phyloP scores from a whole-genome alignment of 345 rosid genomes.

The Isatis tinctoria region DNA sequence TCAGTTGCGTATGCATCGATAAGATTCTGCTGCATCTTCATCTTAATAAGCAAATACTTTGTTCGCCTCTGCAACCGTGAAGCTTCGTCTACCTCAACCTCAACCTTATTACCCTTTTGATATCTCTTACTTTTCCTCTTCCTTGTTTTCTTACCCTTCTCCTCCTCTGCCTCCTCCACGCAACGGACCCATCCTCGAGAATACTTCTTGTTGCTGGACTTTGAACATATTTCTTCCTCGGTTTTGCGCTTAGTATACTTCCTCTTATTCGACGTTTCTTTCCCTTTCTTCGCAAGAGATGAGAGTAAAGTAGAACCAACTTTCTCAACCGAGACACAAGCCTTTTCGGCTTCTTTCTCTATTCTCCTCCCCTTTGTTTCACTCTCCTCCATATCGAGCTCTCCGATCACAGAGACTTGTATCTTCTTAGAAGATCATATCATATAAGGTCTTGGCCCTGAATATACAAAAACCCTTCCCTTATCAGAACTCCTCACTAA shows the following conservation, averaged over 20 bases:
- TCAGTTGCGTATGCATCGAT: constrained; percentile 94
- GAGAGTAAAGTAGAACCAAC: constrained; percentile 17
- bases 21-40: constrained; percentile 97
- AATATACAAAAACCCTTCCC: too few relatives aligned
- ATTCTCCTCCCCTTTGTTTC: constrained; percentile 9
- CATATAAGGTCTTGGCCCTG: constrained; percentile 6
- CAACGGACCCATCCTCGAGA: constrained; percentile 3
- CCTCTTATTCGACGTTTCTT: constrained; percentile 5
- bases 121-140: constrained; percentile 53
- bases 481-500: neutral
- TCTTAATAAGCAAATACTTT: constrained; percentile 79
- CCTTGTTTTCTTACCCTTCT: constrained; percentile 36
- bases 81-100: constrained; percentile 72
- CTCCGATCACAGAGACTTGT: neutral
- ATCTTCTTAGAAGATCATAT: constrained; percentile 19
- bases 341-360: neutral
- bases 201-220: neutral
- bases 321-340: constrained; percentile 19
- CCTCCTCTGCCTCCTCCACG: constrained; percentile 35
- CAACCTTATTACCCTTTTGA: constrained; percentile 40
- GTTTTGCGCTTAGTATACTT: constrained; percentile 5
- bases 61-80: constrained; percentile 84
- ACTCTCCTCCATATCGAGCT: constrained; percentile 17
- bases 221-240: constrained; percentile 14
- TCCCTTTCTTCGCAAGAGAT: constrained; percentile 20